Conservation (phyloP, 2,329 filamentous ascomycete species). For the Chrysosphaeria jannelii region DNA sequence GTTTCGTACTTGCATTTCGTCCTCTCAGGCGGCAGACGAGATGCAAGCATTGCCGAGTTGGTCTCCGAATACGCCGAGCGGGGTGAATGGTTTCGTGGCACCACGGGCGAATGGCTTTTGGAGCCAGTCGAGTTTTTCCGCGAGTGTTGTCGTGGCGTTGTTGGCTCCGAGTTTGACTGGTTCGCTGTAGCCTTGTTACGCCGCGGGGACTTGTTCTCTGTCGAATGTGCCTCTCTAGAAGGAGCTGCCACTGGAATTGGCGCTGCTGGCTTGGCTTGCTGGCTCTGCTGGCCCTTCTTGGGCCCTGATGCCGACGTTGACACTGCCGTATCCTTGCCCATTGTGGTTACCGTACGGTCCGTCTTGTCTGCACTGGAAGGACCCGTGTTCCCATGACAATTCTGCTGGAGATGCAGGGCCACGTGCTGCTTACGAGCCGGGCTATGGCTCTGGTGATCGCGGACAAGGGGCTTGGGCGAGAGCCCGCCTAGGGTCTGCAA, state of each 20-base stretch:
- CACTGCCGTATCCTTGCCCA: constrained; percentile 16
- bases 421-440: constrained; percentile 1
- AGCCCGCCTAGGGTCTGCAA: constrained; percentile 21
- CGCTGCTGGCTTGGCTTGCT: constrained; percentile 1
- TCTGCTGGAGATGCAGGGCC: constrained; percentile 6
- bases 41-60: constrained; percentile 38
- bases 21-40: constrained; percentile 25
- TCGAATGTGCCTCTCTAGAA: constrained; percentile 6
- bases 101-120: constrained; percentile 48
- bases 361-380: constrained; percentile 24
- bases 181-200: constrained; percentile 8
- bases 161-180: constrained; percentile 71
- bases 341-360: constrained; percentile 29
- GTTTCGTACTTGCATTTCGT: constrained; percentile 64
- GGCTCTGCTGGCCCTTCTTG: not conserved
- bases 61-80: constrained; percentile 76
- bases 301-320: constrained; percentile 1
- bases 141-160: constrained; percentile 71
- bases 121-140: constrained; percentile 59
- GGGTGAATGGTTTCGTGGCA: constrained; percentile 52
- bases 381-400: constrained; percentile 34
- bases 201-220: too few relatives aligned
- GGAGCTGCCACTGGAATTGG: constrained; percentile 6
- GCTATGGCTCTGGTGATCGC: constrained; percentile 9
- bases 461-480: constrained; percentile 27